Conservation (phyloP, 768 basidiomycete species). For the Phlebiopsis gigantea region DNA sequence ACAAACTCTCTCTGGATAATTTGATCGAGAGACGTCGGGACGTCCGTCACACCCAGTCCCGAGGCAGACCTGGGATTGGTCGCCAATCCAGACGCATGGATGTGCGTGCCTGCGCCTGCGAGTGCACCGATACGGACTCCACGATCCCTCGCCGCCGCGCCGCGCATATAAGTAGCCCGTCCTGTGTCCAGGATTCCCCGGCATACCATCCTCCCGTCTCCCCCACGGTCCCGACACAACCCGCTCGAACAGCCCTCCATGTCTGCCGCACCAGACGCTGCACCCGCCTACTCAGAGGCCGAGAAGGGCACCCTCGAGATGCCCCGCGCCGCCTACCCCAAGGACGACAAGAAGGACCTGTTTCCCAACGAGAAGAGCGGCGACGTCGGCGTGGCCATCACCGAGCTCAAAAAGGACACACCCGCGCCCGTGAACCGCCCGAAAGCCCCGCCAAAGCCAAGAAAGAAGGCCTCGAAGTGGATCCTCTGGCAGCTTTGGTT, state of each 20-base stretch:
- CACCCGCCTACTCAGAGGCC: conserved; percentile 42
- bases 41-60: conserved; percentile 9
- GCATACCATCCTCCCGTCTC: conserved; percentile 6
- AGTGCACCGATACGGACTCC: not conserved
- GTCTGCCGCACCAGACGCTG: conserved; percentile 23
- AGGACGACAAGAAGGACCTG: conserved; percentile 35
- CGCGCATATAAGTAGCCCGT: conserved; percentile 5
- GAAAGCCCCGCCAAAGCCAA: conserved; percentile 38
- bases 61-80: conserved; percentile 7
- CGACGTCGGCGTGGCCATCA: conserved; percentile 24
- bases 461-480: conserved; percentile 56
- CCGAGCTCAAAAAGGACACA: conserved; percentile 38
- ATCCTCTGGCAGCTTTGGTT: conserved; percentile 67
- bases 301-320: conserved; percentile 55
- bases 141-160: not conserved
- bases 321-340: conserved; percentile 27
- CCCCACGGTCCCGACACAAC: conserved; percentile 2
- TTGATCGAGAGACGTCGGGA: conserved; percentile 5
- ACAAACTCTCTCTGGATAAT: conserved; percentile 6
- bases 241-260: too few species aligned
- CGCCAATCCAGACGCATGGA: conserved; percentile 1
- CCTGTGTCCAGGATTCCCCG: not conserved
- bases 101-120: conserved; percentile 4
- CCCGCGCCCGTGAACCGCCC: conserved; percentile 21
- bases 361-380: conserved; percentile 36